Conservation (phyloP, 768 basidiomycete species). For the Leccinum barrowsii region DNA sequence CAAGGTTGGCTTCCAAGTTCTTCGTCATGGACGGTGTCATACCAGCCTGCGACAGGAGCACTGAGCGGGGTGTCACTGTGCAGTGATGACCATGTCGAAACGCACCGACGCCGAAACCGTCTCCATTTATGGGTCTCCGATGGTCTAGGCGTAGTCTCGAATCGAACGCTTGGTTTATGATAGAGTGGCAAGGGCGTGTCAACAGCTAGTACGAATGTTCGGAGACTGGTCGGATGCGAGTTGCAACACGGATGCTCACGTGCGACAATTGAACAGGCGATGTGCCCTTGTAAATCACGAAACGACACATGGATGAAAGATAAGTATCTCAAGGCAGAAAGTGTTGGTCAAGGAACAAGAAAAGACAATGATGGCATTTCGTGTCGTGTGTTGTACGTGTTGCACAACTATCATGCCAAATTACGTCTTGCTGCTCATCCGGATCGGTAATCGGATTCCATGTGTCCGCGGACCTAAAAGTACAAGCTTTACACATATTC, state of each 20-base stretch:
- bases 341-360: background rate
- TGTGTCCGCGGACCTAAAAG: background rate
- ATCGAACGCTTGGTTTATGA: slow-evolving; percentile 97
- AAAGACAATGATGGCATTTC: background rate
- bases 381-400: background rate
- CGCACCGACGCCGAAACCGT: slow-evolving; percentile 94
- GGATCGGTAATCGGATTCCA: slow-evolving; percentile 4
- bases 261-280: slow-evolving; percentile 90
- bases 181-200: slow-evolving; percentile 90
- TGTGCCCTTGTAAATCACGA: slow-evolving; percentile 94
- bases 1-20: slow-evolving; percentile 87
- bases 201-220: slow-evolving; percentile 53
- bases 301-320: slow-evolving; percentile 66
- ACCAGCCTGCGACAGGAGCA: slow-evolving; percentile 66
- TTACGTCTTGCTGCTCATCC: slow-evolving; percentile 19
- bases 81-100: slow-evolving; percentile 5
- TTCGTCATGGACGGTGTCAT: slow-evolving; percentile 80
- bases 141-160: slow-evolving; percentile 81
- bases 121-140: slow-evolving; percentile 86
- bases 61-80: background rate
- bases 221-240: background rate
- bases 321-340: background rate
- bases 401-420: slow-evolving; percentile 12
- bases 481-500: slow-evolving; percentile 7
- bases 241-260: slow-evolving; percentile 37